These are phyloP conservation scores for Ceratocystis papillata DNA, from an alignment of 2,329 filamentous ascomycete species.

Conservation along the genomic window DNA sequence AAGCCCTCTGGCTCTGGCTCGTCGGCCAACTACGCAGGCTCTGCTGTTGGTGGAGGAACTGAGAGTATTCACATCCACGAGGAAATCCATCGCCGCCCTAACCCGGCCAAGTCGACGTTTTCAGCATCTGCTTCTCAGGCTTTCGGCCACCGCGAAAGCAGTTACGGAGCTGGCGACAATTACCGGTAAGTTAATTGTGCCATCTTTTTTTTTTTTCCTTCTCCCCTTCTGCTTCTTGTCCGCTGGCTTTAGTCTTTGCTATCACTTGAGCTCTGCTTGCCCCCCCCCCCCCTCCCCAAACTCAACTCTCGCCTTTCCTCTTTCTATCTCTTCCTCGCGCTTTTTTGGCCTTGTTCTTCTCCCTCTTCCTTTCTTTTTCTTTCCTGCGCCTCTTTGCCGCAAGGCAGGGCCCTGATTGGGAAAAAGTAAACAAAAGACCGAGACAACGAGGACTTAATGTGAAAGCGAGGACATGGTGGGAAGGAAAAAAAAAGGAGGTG, in stretches of 20 bases:
- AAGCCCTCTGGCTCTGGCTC: slow-evolving; percentile 3
- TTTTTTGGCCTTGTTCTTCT: background rate
- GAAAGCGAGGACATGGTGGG: background rate
- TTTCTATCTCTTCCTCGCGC: background rate
- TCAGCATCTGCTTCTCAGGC: slow-evolving; percentile 8
- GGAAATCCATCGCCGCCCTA: slow-evolving; percentile 21
- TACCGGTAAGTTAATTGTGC: slow-evolving; percentile 18
- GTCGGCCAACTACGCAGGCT: slow-evolving; percentile 13
- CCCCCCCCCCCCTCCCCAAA: slow-evolving; percentile 20
- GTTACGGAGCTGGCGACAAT: slow-evolving; percentile 19
- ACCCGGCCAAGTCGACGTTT: slow-evolving; percentile 19
- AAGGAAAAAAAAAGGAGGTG: slow-evolving; percentile 17
- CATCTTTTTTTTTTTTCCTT: too few relatives aligned
- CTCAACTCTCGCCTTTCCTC: background rate
- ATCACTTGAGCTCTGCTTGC: slow-evolving; percentile 21
- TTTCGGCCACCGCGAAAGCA: slow-evolving; percentile 13
- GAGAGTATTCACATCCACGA: slow-evolving; percentile 22
- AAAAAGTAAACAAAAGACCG: slow-evolving; percentile 18
- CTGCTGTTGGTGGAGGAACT: background rate
- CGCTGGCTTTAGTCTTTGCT: background rate
- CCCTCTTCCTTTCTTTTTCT: slow-evolving; percentile 24
- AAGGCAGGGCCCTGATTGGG: slow-evolving; percentile 7
- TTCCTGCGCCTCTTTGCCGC: slow-evolving; percentile 24
- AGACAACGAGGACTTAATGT: background rate
- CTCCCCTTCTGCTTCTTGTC: background rate